phyloP scores from a whole-genome alignment of 495 filamentous ascomycete genomes.

The Collariella sp. region DNA sequence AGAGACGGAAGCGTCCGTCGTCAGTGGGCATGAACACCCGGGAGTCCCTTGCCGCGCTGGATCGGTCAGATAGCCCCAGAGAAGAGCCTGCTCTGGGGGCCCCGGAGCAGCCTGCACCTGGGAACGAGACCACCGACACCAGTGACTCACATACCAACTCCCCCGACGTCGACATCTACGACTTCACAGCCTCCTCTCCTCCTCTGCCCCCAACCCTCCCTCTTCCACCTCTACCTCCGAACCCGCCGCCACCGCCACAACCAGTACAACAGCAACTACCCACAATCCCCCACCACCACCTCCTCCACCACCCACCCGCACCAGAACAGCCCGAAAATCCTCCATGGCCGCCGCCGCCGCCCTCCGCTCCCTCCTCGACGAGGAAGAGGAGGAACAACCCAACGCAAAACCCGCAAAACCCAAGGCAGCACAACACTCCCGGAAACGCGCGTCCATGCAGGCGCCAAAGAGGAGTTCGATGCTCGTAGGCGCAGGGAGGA shows the following conservation, averaged over 20 bases:
- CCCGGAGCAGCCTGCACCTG: not conserved
- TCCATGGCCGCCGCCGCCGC: constrained; percentile 17
- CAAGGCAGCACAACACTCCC: constrained; percentile 9
- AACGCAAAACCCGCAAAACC: no score
- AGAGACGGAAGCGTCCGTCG: constrained; percentile 27
- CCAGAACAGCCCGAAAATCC: constrained; percentile 10
- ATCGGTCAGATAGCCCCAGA: not conserved
- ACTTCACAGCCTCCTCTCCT: constrained; percentile 29
- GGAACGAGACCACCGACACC: not conserved
- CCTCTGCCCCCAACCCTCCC: not conserved
- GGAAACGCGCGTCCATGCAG: constrained; percentile 37
- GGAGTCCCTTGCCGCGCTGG: not conserved
- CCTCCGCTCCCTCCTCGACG: constrained; percentile 7
- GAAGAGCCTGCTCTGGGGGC: not conserved
- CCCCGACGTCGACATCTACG: constrained; percentile 26
- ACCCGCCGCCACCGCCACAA: constrained; percentile 2
- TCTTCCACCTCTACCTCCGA: not conserved
- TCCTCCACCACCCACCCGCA: not conserved
- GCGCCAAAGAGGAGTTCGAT: constrained; percentile 26
- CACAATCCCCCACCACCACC: not conserved
- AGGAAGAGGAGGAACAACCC: constrained; percentile 8
- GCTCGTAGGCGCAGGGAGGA: constrained; percentile 1
- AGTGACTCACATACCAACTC: not conserved
- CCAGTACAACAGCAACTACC: not conserved
- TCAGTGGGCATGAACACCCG: constrained; percentile 3